phyloP scores from a whole-genome alignment of 1,139 yeast species.

The Lodderomyces margitis region DNA sequence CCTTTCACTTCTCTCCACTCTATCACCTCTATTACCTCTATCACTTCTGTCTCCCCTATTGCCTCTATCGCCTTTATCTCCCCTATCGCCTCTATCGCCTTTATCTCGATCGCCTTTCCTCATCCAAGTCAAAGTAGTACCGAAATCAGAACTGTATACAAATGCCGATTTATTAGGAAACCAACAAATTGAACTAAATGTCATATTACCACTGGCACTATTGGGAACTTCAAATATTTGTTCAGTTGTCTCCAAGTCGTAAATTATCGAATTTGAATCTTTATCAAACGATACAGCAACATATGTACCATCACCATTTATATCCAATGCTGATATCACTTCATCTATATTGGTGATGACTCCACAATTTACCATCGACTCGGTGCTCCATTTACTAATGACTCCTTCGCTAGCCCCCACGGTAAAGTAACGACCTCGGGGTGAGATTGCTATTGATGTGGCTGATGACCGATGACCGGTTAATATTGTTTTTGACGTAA shows the following conservation, averaged over 20 bases:
- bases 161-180: slow-evolving; percentile 38
- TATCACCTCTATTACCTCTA: not conserved
- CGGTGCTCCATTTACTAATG: slow-evolving; percentile 58
- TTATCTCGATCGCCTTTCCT: slow-evolving; percentile 14
- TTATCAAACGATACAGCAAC: slow-evolving; percentile 47
- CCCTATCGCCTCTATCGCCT: not conserved
- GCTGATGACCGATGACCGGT: slow-evolving; percentile 54
- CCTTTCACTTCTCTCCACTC: not conserved
- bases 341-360: slow-evolving; percentile 52
- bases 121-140: slow-evolving; percentile 29
- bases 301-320: slow-evolving; percentile 45
- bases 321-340: slow-evolving; percentile 43
- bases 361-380: slow-evolving; percentile 41
- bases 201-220: slow-evolving; percentile 35
- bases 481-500: slow-evolving; percentile 34
- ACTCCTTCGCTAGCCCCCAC: slow-evolving; percentile 73
- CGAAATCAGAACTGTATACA: slow-evolving; percentile 35
- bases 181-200: slow-evolving; percentile 39
- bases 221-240: slow-evolving; percentile 36
- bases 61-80: too few relatives aligned
- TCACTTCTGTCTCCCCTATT: too few relatives aligned
- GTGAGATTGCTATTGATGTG: slow-evolving; percentile 53
- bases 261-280: slow-evolving; percentile 38
- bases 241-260: slow-evolving; percentile 30
- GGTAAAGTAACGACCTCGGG: slow-evolving; percentile 53